Evolutionary conservation across 106 monocot species (phyloP), one percentile per base, ranked within the genome.

Genomic region (Dendrobium nobile): DNA sequence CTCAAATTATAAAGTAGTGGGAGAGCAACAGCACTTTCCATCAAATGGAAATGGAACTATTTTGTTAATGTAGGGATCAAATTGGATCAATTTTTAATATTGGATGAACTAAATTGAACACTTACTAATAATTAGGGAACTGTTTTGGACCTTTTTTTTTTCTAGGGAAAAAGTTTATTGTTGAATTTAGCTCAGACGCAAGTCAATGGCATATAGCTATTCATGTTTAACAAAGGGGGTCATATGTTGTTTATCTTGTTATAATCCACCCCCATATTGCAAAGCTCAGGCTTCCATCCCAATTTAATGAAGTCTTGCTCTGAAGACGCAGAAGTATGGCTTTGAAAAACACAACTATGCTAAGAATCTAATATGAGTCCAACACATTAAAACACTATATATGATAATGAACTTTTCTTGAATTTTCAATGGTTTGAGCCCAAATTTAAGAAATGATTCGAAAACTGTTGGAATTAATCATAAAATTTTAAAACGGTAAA

Each of bases 231-330:
- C 64, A 64, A 64, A 24, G 24, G 5, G 5, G 64, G 20, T 1
- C 9, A 1, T 64, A 70, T 31, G 13, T 70, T 70, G 33, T 27
- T 70, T 70, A 15, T 70, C 9, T 70, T 27, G 7, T 68, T 10
- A 28, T 33, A 70, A 70, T 31, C 27, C 13, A 70, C 10, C 31
- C 33, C 13, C 31, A 37, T 33, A 70, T 15, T 10, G 61, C 61
- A 61, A 61, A 22, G 61, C 5, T 8, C 61, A 61, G 8, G 61
- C n/a, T 61, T n/a, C 22, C 61, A 61, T 4, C 19, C 61, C 61
- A 61, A 61, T 61, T 61, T 61, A 61, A 61, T 61, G n/a, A 61
- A n/a, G 22, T 61, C n/a, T 61, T n/a, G n/a, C n/a, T 61, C 20
- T 61, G 22, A 61, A 54, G 11, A 54, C 51, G 15, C 51, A 5